Base-by-base conservation (phyloP, 345 rosid species). In the Lepidium sativum region DNA sequence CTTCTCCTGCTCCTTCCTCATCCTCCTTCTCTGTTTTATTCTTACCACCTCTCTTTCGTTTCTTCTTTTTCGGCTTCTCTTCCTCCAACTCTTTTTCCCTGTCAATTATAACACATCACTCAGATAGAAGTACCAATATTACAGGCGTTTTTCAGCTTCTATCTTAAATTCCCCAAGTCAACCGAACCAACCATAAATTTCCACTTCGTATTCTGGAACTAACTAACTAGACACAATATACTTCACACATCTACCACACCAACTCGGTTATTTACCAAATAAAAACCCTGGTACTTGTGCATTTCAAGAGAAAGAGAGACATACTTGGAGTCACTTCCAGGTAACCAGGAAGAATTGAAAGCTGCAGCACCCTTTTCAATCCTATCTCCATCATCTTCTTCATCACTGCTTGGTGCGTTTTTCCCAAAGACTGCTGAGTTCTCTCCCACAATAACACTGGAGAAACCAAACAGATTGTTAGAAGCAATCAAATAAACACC, bases 271-370 rank as follows among this genome's bases (percentile, higher is more conserved):
- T 23, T 34, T 15, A 15, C 14, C 32, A 21, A 16, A 15, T 5
- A 23, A 37, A 25, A 53, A 23, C 65, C 2, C 2, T 0, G n/a
- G 45, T 14, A 41, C 15, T 14, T n/a, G 12, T 13, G 8, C 17
- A 69, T 2, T 14, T 18, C 2, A 9, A 66, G 60, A 58, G 42
- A 13, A 15, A 56, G 57, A 69, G 20, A 50, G 27, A 61, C 83
- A 23, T 83, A 88, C 97, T 78, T 81, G 52, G 92, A 55, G 74
- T 75, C 75, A 43, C 73, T 69, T 70, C 83, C 84, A 0, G 97
- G 99, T 77, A 91, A 77, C 99, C 99, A 91, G 47, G 91, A 80
- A 29, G 97, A 90, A 73, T 80, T 77, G 67, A 91, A 86, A 73
- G 82, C 83, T 25, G 80, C 68, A 57, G 86, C 81, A 49, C 83